Conservation (phyloP, 192 early-diverging fungal genomes). For the Coemansia sp. region DNA sequence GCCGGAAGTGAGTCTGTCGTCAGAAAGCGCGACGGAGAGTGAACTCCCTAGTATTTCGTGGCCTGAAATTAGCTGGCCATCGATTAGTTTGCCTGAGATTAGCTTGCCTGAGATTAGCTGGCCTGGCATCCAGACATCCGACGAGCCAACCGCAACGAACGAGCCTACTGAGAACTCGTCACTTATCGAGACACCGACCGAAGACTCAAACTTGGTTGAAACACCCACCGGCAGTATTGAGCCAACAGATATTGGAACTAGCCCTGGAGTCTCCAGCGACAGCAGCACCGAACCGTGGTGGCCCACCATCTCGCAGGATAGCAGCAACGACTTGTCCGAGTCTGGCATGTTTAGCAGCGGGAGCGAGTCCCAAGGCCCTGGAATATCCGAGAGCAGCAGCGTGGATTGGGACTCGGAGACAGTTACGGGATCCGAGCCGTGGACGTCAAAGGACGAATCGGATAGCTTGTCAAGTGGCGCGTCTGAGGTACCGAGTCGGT, state of each 20-base stretch:
- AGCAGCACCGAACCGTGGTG: neutral
- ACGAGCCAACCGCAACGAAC: neutral
- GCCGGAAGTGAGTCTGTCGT: neutral
- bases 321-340: neutral
- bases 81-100: conserved; percentile 10
- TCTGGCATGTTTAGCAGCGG: neutral
- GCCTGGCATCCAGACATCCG: neutral
- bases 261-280: neutral
- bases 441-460: neutral
- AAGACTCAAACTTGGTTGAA: neutral
- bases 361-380: neutral
- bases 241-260: neutral
- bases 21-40: neutral
- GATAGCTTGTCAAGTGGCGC: neutral
- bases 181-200: conserved; percentile 8
- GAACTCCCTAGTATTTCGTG: conserved; percentile 7
- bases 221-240: neutral
- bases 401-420: conserved; percentile 8
- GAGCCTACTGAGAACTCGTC: neutral
- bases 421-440: neutral
- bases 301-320: neutral
- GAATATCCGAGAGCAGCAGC: neutral
- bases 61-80: conserved; percentile 22
- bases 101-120: neutral
- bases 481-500: neutral